These are phyloP conservation scores for Paraphaeosphaeria minitans DNA, from an alignment of 2,329 filamentous ascomycete species.

Conservation along the genomic window DNA sequence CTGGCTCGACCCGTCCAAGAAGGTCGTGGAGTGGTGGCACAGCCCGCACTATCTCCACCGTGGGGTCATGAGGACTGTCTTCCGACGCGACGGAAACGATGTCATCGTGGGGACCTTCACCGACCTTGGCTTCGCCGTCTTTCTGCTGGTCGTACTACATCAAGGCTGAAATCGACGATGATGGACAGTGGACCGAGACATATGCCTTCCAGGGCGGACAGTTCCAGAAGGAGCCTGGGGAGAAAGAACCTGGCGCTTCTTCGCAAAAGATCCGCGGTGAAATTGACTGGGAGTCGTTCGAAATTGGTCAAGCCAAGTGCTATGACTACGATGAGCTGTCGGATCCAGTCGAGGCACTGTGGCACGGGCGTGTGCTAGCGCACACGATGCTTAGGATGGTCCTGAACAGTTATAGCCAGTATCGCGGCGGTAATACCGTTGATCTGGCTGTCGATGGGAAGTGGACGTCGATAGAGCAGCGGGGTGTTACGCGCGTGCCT, in stretches of 20 bases:
- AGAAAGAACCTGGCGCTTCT: conserved; percentile 1
- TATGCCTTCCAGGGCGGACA: conserved; percentile 15
- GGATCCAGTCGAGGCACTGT: conserved; percentile 15
- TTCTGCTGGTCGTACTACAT: conserved; percentile 21
- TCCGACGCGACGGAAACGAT: conserved; percentile 17
- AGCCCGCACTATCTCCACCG: not conserved
- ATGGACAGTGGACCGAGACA: conserved; percentile 18
- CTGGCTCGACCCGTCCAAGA: conserved; percentile 19
- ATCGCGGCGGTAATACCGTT: not conserved
- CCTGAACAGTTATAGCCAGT: not conserved
- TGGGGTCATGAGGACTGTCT: conserved; percentile 12
- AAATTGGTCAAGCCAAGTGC: not conserved
- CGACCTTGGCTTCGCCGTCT: conserved; percentile 21
- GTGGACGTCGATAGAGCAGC: not conserved
- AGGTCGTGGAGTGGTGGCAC: conserved; percentile 26
- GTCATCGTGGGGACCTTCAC: conserved; percentile 21
- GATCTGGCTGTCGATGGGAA: conserved; percentile 3
- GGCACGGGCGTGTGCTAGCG: conserved; percentile 3
- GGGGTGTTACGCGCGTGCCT: not conserved
- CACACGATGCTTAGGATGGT: not conserved
- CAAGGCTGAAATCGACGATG: conserved; percentile 13
- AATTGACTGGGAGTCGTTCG: conserved; percentile 18
- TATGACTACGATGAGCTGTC: conserved; percentile 11
- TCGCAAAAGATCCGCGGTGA: conserved; percentile 13
- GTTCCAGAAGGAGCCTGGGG: not conserved